phyloP scores from a whole-genome alignment of 2,329 filamentous ascomycete genomes.

The Penicillium griseofulvum region DNA sequence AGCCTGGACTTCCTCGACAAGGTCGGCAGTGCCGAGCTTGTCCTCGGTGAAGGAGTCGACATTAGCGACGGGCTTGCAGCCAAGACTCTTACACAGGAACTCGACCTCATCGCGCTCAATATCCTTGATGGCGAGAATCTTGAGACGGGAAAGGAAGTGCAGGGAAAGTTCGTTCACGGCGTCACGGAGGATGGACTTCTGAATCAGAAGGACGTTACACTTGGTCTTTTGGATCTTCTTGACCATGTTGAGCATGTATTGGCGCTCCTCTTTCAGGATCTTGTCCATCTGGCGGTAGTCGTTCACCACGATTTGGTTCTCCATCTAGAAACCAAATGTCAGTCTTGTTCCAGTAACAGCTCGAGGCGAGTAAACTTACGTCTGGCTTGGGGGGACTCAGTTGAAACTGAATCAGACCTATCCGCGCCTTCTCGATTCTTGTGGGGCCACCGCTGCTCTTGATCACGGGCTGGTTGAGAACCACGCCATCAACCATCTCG shows the following conservation, averaged over 20 bases:
- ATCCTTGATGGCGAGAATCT: slow-evolving; percentile 94
- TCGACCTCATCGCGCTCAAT: slow-evolving; percentile 98
- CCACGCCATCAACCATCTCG: slow-evolving; percentile 91
- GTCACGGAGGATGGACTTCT: slow-evolving; percentile 96
- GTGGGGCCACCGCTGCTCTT: slow-evolving; percentile 89
- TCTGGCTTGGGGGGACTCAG: slow-evolving; percentile 97
- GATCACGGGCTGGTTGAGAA: slow-evolving; percentile 86
- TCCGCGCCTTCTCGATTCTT: slow-evolving; percentile 95
- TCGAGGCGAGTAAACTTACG: slow-evolving; percentile 52
- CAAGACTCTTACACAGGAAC: slow-evolving; percentile 98
- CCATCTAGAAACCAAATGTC: slow-evolving; percentile 64
- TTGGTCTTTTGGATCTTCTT: slow-evolving; percentile 99
- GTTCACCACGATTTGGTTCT: slow-evolving; percentile 98
- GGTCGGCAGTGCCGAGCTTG: slow-evolving; percentile 89
- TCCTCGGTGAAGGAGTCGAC: slow-evolving; percentile 98
- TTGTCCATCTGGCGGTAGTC: slow-evolving; percentile 99
- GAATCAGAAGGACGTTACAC: slow-evolving; percentile 96
- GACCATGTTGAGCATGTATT: slow-evolving; percentile 96
- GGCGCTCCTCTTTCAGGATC: slow-evolving; percentile 97
- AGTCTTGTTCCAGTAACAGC: slow-evolving; percentile 8
- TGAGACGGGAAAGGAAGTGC: slow-evolving; percentile 95
- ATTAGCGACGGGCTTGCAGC: slow-evolving; percentile 98
- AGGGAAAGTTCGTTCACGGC: slow-evolving; percentile 96
- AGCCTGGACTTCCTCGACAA: slow-evolving; percentile 87
- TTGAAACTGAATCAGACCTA: slow-evolving; percentile 97